Evolutionary conservation across 202 grass and related monocot genomes (phyloP).

Genomic region (Musa balbisiana): DNA sequence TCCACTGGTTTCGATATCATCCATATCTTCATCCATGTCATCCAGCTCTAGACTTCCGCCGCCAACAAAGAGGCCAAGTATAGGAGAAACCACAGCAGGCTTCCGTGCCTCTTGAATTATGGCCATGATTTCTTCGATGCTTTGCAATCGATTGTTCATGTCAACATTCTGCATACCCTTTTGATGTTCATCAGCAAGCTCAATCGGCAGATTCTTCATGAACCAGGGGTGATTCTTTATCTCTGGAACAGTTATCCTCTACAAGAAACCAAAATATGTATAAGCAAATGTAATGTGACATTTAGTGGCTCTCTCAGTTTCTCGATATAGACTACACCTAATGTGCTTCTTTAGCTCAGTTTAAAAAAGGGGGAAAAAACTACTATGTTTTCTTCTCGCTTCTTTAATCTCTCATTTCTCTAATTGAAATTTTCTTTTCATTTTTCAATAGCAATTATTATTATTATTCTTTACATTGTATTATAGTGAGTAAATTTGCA

Average conservation of each 20-base stretch:
- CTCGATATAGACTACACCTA: neutral
- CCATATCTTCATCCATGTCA: conserved; percentile 49
- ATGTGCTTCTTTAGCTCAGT: neutral
- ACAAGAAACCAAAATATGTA: conserved; percentile 12
- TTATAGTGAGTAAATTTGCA: too few relatives aligned
- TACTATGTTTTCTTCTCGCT: too few relatives aligned
- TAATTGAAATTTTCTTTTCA: too few relatives aligned
- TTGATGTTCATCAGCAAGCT: conserved; percentile 89
- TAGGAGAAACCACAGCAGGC: conserved; percentile 25
- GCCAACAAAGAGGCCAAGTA: conserved; percentile 37
- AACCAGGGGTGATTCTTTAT: conserved; percentile 99
- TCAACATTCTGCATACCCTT: conserved; percentile 27
- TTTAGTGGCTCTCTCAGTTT: too few relatives aligned
- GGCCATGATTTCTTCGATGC: conserved; percentile 58
- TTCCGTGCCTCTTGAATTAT: conserved; percentile 73
- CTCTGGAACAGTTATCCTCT: conserved; percentile 90
- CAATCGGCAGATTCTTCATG: conserved; percentile 84
- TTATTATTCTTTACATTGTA: too few relatives aligned
- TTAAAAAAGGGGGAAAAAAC: too few relatives aligned
- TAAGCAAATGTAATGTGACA: neutral
- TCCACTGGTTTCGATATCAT: conserved; percentile 66
- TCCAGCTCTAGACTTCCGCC: conserved; percentile 81
- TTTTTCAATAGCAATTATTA: too few relatives aligned
- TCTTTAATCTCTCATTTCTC: too few relatives aligned
- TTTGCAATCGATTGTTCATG: conserved; percentile 32